phyloP scores from a whole-genome alignment of 2,329 filamentous ascomycete species.

The Plenodomus biglobosus region DNA sequence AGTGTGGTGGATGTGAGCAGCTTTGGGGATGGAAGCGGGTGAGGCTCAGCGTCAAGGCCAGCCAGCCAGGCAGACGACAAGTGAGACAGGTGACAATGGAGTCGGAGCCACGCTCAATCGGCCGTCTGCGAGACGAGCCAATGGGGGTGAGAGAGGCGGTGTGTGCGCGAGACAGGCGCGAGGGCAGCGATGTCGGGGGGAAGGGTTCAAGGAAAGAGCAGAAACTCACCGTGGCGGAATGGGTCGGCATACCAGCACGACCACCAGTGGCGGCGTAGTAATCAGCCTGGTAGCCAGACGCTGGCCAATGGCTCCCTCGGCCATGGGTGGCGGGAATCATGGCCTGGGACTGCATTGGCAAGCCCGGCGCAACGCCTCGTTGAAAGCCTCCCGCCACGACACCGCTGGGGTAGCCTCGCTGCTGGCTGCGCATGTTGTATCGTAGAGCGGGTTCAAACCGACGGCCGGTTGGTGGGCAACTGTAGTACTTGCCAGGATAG shows the following conservation, averaged over 20 bases:
- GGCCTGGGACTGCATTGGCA: background rate
- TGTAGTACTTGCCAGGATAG: slow-evolving; percentile 33
- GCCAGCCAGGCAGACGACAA: slow-evolving; percentile 6
- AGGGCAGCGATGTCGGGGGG: slow-evolving; percentile 8
- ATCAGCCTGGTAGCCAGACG: slow-evolving; percentile 14
- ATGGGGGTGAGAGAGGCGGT: slow-evolving; percentile 17
- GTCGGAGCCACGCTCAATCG: slow-evolving; percentile 1
- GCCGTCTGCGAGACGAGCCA: slow-evolving; percentile 3
- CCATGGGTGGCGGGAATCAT: slow-evolving; percentile 1
- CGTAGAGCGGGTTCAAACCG: background rate
- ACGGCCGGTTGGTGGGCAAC: slow-evolving; percentile 14
- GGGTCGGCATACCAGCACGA: slow-evolving; percentile 21
- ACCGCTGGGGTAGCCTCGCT: slow-evolving; percentile 3
- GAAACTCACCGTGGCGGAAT: slow-evolving; percentile 29
- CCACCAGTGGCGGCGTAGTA: slow-evolving; percentile 15
- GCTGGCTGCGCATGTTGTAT: background rate
- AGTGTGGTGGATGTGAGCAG: slow-evolving; percentile 1
- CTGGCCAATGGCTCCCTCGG: slow-evolving; percentile 3
- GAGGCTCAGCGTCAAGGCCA: slow-evolving; percentile 7
- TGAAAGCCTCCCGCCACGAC: slow-evolving; percentile 5
- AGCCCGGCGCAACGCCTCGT: background rate
- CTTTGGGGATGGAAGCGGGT: slow-evolving; percentile 11
- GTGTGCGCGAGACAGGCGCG: slow-evolving; percentile 12
- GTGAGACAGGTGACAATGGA: background rate
- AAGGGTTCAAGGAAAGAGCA: slow-evolving; percentile 13